A percentile compares a stretch with the other conserved stretches of the same genome.
phyloP scores from a whole-genome alignment of 352 stramenopile species.

The Globisporangium orthogonon region DNA sequence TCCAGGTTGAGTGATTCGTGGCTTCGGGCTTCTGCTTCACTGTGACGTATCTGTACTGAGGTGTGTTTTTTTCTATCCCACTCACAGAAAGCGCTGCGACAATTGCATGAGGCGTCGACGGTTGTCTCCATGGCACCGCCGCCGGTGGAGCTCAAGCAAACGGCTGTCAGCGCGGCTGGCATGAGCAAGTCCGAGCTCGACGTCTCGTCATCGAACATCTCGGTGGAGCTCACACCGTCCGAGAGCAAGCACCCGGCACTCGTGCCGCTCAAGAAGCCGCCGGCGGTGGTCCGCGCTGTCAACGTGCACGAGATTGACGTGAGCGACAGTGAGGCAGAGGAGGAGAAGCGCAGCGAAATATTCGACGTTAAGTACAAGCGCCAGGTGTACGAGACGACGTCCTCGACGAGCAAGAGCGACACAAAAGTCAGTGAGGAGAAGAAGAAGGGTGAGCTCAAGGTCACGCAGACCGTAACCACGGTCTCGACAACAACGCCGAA shows the following conservation, averaged over 20 bases:
- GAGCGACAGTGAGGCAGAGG: slow-evolving; percentile 33
- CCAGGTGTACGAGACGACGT: slow-evolving; percentile 7
- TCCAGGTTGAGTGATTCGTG: slow-evolving; percentile 14
- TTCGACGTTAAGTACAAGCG: slow-evolving; percentile 9
- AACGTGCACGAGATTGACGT: slow-evolving; percentile 22
- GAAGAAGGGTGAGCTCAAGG: neutral
- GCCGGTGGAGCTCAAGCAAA: slow-evolving; percentile 33
- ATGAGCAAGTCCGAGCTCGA: slow-evolving; percentile 15
- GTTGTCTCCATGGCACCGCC: slow-evolving; percentile 36
- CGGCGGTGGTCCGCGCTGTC: slow-evolving; percentile 28
- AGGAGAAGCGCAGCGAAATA: slow-evolving; percentile 23
- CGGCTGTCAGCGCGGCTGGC: slow-evolving; percentile 16
- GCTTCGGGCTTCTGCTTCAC: too few relatives aligned
- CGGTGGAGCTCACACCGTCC: slow-evolving; percentile 31
- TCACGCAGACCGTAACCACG: slow-evolving; percentile 1
- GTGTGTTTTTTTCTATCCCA: neutral
- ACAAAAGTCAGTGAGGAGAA: slow-evolving; percentile 5
- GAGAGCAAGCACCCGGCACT: slow-evolving; percentile 21
- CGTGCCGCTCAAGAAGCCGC: slow-evolving; percentile 33
- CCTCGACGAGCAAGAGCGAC: neutral
- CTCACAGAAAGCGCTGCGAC: slow-evolving; percentile 26
- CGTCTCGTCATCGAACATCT: slow-evolving; percentile 8
- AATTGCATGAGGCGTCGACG: slow-evolving; percentile 44
- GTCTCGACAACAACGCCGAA: slow-evolving; percentile 1
- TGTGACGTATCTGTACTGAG: too few relatives aligned